Evolutionary conservation across 208 protist genomes (phyloP), one percentile per base, ranked within the genome.

Genomic region (Wallacemonas sp.): DNA sequence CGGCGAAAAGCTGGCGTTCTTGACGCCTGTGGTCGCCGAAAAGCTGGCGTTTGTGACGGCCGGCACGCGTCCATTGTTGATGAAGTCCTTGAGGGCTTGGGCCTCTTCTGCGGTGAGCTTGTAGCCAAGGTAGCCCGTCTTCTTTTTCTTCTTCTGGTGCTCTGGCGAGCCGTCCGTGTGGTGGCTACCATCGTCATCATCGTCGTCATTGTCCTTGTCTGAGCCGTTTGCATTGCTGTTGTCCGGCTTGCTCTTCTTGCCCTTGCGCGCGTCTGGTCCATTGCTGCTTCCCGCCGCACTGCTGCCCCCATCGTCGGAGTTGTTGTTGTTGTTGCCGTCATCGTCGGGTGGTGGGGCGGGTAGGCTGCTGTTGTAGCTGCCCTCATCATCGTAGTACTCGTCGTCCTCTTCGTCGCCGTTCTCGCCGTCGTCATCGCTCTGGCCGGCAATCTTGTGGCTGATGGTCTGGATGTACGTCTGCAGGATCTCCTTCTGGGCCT

Each of bases 381-480:
- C 33, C 5, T 26, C 49, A n/a, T 54, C 43, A 56, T 69, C 54
- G 46, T 71, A 57, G 41, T 71, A 65, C 8, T 69, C 65, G 57
- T 67, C 68, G 36, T 68, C 68, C 6, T 65, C 74, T 26, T 69
- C 68, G 43, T 69, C 63, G 2, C 61, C 69, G 32, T 68, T 67
- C 21, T 78, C 78, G 21, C 65, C 78, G 27, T 73, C 74, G 29
- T 78, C 76, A 17, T 16, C 12, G 44, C 58, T 46, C 17, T 84
- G 83, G 41, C 83, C 87, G 16, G 61, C 71, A 56, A 94, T 72
- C 74, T 87, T 91, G 63, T 74, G 86, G 23, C 61, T 72, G 54
- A 96, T 84, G 12, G 90, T 93, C n/a, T 83, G 56, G 38, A 94
- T 94, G 76, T 96, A 96, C 16, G 78, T 85, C 29, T 93, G 79